Percentiles rank a stretch among this genome's conserved stretches.
These are phyloP conservation scores for Ilyonectria destructans DNA, from an alignment of 2,329 filamentous ascomycete species.

Conservation along the genomic window DNA sequence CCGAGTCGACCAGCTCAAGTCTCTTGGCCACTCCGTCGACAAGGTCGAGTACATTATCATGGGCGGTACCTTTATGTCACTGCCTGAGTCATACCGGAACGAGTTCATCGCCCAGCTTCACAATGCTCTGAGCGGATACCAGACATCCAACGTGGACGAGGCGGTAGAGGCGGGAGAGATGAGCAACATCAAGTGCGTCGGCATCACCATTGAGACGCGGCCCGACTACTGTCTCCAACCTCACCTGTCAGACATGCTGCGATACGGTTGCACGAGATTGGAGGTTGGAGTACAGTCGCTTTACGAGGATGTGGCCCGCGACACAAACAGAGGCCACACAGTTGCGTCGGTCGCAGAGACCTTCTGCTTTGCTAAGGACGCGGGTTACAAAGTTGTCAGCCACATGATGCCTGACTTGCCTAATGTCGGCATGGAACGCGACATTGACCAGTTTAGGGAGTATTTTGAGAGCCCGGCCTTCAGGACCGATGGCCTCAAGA, in stretches of 20 bases:
- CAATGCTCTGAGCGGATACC: conserved; percentile 96
- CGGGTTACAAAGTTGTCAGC: conserved; percentile 98
- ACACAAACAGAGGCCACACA: conserved; percentile 97
- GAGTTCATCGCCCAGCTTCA: conserved; percentile 96
- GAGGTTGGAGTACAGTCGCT: conserved; percentile 97
- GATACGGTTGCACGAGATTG: conserved; percentile 96
- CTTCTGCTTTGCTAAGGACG: conserved; percentile 97
- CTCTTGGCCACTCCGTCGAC: conserved; percentile 95
- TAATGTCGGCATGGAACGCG: conserved; percentile 98
- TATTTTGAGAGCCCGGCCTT: conserved; percentile 98
- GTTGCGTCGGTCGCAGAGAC: conserved; percentile 96
- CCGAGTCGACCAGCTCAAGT: conserved; percentile 96
- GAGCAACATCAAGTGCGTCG: conserved; percentile 98
- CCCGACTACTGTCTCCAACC: conserved; percentile 97
- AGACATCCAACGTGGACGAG: conserved; percentile 94
- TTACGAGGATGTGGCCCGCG: conserved; percentile 98
- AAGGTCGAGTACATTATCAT: conserved; percentile 99
- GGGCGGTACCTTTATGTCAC: conserved; percentile 99
- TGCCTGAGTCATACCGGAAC: conserved; percentile 90
- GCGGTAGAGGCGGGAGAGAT: conserved; percentile 95
- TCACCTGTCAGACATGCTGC: conserved; percentile 95
- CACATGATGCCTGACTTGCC: conserved; percentile 99
- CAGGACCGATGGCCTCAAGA: conserved; percentile 96
- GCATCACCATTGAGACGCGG: conserved; percentile 97
- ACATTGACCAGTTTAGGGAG: conserved; percentile 96